phyloP scores from a whole-genome alignment of 2,329 filamentous ascomycete species.

The Fusarium xylarioides region DNA sequence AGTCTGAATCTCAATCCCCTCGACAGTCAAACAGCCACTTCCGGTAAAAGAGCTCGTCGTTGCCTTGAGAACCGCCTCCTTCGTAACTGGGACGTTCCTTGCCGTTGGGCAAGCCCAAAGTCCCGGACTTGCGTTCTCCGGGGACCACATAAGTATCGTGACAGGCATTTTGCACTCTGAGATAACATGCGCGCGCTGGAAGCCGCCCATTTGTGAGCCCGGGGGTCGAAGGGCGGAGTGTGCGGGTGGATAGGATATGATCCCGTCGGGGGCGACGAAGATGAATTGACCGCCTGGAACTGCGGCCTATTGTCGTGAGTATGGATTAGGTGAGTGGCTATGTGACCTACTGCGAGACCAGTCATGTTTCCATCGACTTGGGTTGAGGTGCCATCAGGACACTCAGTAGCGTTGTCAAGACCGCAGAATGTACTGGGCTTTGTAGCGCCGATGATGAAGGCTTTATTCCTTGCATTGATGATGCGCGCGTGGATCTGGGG shows the following conservation, averaged over 20 bases:
- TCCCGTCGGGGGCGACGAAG: constrained; percentile 64
- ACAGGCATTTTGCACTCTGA: constrained; percentile 36
- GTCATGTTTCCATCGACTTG: constrained; percentile 45
- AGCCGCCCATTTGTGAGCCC: constrained; percentile 61
- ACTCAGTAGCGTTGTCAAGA: constrained; percentile 27
- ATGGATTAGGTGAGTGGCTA: rapidly evolving
- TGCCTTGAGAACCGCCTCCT: constrained; percentile 41
- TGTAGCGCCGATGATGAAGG: constrained; percentile 43
- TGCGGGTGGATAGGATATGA: constrained; percentile 63
- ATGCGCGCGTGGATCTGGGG: constrained; percentile 35
- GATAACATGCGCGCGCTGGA: constrained; percentile 48
- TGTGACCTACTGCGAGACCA: constrained; percentile 35
- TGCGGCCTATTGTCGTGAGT: constrained; percentile 48
- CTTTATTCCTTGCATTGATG: constrained; percentile 42
- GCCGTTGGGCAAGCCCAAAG: constrained; percentile 44
- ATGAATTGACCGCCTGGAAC: constrained; percentile 72
- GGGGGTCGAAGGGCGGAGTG: constrained; percentile 62
- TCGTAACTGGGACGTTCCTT: constrained; percentile 10
- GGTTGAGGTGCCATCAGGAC: constrained; percentile 41
- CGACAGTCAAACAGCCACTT: constrained; percentile 45
- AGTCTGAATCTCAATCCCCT: constrained; percentile 45
- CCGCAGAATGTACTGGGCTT: constrained; percentile 42
- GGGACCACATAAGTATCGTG: constrained; percentile 41
- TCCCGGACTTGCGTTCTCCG: constrained; percentile 25
- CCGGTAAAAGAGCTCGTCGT: constrained; percentile 35